Evolutionary conservation across 306 rosid genomes (phyloP), one percentile per base, ranked within the genome.

Genomic region (Abrus pulchellus): DNA sequence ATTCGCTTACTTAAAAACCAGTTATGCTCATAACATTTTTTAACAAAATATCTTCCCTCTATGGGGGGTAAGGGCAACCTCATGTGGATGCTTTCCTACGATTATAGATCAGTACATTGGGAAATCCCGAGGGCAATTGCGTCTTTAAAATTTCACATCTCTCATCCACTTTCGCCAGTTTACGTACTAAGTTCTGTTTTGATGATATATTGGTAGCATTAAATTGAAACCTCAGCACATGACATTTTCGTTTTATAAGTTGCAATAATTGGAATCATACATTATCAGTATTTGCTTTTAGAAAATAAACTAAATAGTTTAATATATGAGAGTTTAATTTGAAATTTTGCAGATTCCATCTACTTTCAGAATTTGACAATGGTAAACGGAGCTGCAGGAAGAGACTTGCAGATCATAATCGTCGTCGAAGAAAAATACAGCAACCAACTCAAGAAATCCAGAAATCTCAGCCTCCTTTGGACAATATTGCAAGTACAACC

Each of bases 311-410:
- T 11, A 10, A 11, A 33, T 60, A 60, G 50, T 11, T 60, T 61
- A 13, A 34, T 6, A 34, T 33, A 65, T 66, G 3, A 7, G 10
- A 7, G 0, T 6, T 43, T 73, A 9, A 20, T 52, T 6, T 27
- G 20, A 20, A 20, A 20, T 20, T 10, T 64, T 49, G 66, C 84
- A 93, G 97, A 86, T 93, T 93, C 68, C 97, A 93, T 74, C 85
- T 89, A 32, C 91, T 34, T 67, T 57, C 88, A 0, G 97, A 93
- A 83, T 93, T 93, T 41, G 97, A 93, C 52, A 90, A 93, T 29
- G 97, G 96, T 29, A 93, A 93, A 72, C 90, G 97, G 33, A 93
- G 97, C 75, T 93, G 97, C 85, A 85, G 97, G 83, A 93, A 89
- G 83, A 85, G 97, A 77, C 40, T 93, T 78, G 97, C 97, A 1